These are phyloP conservation scores for Phlebiopsis gigantea DNA, from an alignment of 768 basidiomycete genomes.

Conservation along the genomic window DNA sequence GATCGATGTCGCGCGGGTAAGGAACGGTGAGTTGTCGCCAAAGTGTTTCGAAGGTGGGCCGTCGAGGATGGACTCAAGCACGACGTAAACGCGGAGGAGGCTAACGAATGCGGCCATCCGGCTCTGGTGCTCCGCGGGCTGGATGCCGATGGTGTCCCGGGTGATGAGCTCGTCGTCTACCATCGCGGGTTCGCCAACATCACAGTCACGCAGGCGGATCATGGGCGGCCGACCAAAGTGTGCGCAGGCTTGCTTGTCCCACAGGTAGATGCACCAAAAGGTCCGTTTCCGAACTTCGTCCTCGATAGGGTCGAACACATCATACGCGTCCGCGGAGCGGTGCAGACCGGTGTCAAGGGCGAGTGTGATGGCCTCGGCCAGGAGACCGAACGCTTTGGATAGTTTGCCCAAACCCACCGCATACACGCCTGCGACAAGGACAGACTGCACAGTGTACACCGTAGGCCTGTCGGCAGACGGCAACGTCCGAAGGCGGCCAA, in stretches of 20 bases:
- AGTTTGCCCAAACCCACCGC: constrained; percentile 87
- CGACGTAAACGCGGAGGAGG: constrained; percentile 73
- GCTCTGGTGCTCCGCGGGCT: constrained; percentile 68
- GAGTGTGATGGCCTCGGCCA: constrained; percentile 84
- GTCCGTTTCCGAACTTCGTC: constrained; percentile 91
- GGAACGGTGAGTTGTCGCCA: constrained; percentile 68
- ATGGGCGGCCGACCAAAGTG: constrained; percentile 89
- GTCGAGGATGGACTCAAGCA: constrained; percentile 85
- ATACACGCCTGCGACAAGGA: constrained; percentile 88
- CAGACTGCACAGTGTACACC: constrained; percentile 86
- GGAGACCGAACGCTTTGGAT: constrained; percentile 78
- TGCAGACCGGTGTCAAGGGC: constrained; percentile 88
- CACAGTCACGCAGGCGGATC: constrained; percentile 83
- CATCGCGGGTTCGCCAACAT: constrained; percentile 80
- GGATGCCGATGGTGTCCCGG: constrained; percentile 56
- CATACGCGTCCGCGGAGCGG: constrained; percentile 79
- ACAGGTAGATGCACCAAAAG: constrained; percentile 94
- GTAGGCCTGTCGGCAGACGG: constrained; percentile 87
- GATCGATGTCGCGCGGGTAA: constrained; percentile 59
- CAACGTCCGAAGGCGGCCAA: constrained; percentile 80
- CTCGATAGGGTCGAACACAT: constrained; percentile 85
- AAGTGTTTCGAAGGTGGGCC: constrained; percentile 62
- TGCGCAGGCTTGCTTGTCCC: constrained; percentile 91
- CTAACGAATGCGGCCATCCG: constrained; percentile 79
- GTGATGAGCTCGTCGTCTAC: constrained; percentile 91